Base-by-base conservation (phyloP, 768 basidiomycete species). In the Suillus lakei region DNA sequence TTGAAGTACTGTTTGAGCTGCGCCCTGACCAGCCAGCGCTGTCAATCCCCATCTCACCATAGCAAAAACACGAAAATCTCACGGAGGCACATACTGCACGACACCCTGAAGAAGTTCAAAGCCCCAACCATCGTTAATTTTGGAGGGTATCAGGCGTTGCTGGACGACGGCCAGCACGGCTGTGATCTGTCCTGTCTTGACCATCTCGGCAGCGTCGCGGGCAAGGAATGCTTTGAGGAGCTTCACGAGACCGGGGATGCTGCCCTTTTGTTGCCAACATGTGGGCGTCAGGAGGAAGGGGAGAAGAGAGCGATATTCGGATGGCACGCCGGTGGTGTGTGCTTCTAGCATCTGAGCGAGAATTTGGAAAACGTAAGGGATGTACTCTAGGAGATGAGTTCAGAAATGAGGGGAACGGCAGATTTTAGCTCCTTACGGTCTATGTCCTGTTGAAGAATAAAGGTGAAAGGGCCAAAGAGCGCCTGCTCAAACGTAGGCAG, bases 341-440 rank as follows among this genome's bases (percentile, higher is more conserved):
- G 94, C 80, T 67, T 95, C 91, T 36, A 99, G 90, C 85, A 99
- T 95, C 73, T 99, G 98, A 0, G 96, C 91, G 53, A 98, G 88
- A 69, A 99, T 86, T 74, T 99, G 98, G 84, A 99, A 98, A 62
- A 93, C 92, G 75, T 98, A 99, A 5, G 98, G 97, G 55, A 99
- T 90, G 74, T 98, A 99, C 80, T 98, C 97, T 96, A 76, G 4
- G 28, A 32, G 39, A 4, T 36, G 41, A 38, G 43, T 54, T 16
- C 64, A 26, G 67, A 32, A 34, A 55, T n/a, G 16, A 15, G 3
- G 60, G 50, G 16, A 38, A 39, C 23, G 30, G 54, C 39, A 54
- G 12, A 26, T 43, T 56, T 7, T 46, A 28, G 5, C 15, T 1
- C 62, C 90, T 69, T 72, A 96, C 96, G 95, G 67, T 96, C 91